Conservation (phyloP, 208 protist genomes). For the Crithidia acanthocephali region DNA sequence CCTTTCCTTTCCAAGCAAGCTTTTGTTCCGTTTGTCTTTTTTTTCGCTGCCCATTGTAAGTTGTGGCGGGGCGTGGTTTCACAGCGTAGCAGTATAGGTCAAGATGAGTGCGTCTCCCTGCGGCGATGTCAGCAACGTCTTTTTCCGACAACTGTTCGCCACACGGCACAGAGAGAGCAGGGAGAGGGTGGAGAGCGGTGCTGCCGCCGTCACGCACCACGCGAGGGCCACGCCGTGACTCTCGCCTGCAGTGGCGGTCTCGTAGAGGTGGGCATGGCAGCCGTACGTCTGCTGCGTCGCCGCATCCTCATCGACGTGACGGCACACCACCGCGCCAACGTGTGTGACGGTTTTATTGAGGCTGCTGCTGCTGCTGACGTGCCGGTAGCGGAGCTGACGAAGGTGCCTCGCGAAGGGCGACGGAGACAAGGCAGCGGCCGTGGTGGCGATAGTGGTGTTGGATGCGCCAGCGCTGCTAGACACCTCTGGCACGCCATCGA, state of each 20-base stretch:
- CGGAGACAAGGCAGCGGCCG: neutral
- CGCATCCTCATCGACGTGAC: constrained; percentile 39
- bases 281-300: constrained; percentile 60
- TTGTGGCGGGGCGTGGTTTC: no score
- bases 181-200: constrained; percentile 28
- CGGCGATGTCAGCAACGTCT: constrained; percentile 41
- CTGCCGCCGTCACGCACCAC: constrained; percentile 48
- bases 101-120: constrained; percentile 34
- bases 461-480: neutral
- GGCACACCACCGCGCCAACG: constrained; percentile 38
- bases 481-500: neutral
- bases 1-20: no score
- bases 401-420: constrained; percentile 15
- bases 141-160: constrained; percentile 79
- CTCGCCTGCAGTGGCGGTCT: constrained; percentile 35
- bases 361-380: neutral
- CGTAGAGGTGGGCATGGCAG: constrained; percentile 77
- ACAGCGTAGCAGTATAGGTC: constrained; percentile 53
- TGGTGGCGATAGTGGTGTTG: neutral
- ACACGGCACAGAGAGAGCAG: constrained; percentile 75
- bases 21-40: no score
- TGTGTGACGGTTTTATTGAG: neutral
- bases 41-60: neutral
- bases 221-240: constrained; percentile 73
- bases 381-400: constrained; percentile 23